Conservation (phyloP, 495 filamentous ascomycete species). For the Letharia columbiana region DNA sequence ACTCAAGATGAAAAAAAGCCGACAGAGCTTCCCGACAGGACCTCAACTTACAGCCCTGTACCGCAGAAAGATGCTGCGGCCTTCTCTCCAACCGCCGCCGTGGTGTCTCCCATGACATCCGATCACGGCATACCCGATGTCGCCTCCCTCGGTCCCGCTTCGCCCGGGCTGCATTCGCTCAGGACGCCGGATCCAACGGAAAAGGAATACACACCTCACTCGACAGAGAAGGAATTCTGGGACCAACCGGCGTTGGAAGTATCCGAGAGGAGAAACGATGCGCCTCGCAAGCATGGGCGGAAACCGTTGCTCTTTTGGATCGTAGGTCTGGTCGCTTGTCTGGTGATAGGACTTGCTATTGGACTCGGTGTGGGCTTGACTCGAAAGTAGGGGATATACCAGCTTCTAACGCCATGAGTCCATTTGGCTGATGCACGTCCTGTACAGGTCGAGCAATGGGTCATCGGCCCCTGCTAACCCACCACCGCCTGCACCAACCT, state of each 20-base stretch:
- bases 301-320: slow-evolving; percentile 11
- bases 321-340: slow-evolving; percentile 9
- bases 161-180: slow-evolving; percentile 20
- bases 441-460: slow-evolving; percentile 5
- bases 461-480: background rate
- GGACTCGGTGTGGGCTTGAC: slow-evolving; percentile 25
- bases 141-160: slow-evolving; percentile 5
- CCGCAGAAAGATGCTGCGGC: background rate
- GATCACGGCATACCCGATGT: slow-evolving; percentile 2
- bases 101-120: slow-evolving; percentile 4
- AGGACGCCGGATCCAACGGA: slow-evolving; percentile 12
- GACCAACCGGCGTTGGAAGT: slow-evolving; percentile 1
- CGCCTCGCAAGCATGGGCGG: slow-evolving; percentile 2
- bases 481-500: background rate
- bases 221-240: slow-evolving; percentile 10
- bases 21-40: slow-evolving; percentile 9
- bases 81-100: background rate
- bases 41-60: slow-evolving; percentile 1
- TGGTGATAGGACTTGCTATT: slow-evolving; percentile 23
- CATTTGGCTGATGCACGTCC: background rate
- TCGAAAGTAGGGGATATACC: slow-evolving; percentile 13
- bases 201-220: slow-evolving; percentile 14
- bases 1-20: slow-evolving; percentile 1
- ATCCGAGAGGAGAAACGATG: background rate
- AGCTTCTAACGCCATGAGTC: background rate